These are phyloP conservation scores for Linnemannia schmuckeri DNA, from an alignment of 192 early-diverging fungal genomes.

Conservation along the genomic window DNA sequence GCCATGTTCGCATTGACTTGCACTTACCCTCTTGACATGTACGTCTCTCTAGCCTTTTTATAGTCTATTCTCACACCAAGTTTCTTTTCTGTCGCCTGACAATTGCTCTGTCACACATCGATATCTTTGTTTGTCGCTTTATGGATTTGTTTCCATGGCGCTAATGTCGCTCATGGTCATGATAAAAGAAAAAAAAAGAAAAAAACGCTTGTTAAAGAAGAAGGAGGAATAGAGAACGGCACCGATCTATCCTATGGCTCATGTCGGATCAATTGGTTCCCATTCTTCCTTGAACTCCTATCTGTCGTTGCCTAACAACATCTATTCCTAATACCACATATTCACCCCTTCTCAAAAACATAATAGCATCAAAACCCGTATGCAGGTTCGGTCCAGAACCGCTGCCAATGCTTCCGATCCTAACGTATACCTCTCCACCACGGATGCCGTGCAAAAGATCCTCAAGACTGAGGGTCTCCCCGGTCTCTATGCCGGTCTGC, in stretches of 20 bases:
- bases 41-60: constrained; percentile 50
- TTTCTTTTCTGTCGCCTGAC: constrained; percentile 20
- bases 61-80: neutral
- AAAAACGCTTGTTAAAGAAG: constrained; percentile 20
- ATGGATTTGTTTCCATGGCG: constrained; percentile 5
- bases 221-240: neutral
- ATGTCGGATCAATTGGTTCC: constrained; percentile 13
- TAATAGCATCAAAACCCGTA: constrained; percentile 91
- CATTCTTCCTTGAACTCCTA: neutral
- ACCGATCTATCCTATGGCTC: constrained; percentile 2
- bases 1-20: constrained; percentile 92
- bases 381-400: constrained; percentile 92
- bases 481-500: constrained; percentile 92
- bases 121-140: constrained; percentile 26
- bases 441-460: constrained; percentile 89
- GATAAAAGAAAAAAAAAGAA: neutral
- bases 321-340: neutral
- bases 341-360: neutral
- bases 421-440: constrained; percentile 62
- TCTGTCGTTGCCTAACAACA: neutral
- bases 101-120: constrained; percentile 15
- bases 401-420: constrained; percentile 43
- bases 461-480: constrained; percentile 82
- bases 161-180: neutral
- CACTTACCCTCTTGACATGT: constrained; percentile 98